Evolutionary conservation across 139 green algal genomes (phyloP), one percentile per base, ranked within the genome.

Genomic region (Chlorella sp.): DNA sequence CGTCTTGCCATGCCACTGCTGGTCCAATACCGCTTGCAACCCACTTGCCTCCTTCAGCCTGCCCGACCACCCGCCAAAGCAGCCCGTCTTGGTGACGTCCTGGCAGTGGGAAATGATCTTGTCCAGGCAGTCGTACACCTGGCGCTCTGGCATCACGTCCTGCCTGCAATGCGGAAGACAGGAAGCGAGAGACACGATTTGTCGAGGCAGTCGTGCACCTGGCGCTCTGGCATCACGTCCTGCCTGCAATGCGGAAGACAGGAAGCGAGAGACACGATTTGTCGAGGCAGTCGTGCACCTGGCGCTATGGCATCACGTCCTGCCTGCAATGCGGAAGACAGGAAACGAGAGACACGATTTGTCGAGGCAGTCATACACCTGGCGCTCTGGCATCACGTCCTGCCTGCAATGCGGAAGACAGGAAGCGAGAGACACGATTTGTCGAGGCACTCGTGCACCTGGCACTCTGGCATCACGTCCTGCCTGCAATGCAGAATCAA

Each of bases 41-140:
- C 40, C 61, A 26, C 83, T 0, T 24, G 79, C 83, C 83, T 87
- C 83, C 3, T 39, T 24, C 37, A 40, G 21, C 61, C 79, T 87
- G 60, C 83, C 61, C n/a, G n/a, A 78, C 84, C 84, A 88, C 12
- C 84, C 84, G 39, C 84, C 84, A 88, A 88, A 88, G 84, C 84
- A 88, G 64, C 84, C 84, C 28, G 42, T 88, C 84, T 88, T 88
- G 30, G 84, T 66, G 26, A 81, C 22, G 39, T 88, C 66, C 18
- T 66, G 40, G 84, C 84, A 88, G 68, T 88, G 84, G 39, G 22
- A 36, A 28, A 81, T 39, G 30, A 88, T 80, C 34, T 32, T n/a
- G 30, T 88, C 84, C 84, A 88, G 68, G 84, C 84, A 88, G 9
- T 32, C 83, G 7, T 61, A 60, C 61, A 87, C 39, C 36, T 79